phyloP scores from a whole-genome alignment of 164 flowering plant genomes.

The Stephania yunnanensis region DNA sequence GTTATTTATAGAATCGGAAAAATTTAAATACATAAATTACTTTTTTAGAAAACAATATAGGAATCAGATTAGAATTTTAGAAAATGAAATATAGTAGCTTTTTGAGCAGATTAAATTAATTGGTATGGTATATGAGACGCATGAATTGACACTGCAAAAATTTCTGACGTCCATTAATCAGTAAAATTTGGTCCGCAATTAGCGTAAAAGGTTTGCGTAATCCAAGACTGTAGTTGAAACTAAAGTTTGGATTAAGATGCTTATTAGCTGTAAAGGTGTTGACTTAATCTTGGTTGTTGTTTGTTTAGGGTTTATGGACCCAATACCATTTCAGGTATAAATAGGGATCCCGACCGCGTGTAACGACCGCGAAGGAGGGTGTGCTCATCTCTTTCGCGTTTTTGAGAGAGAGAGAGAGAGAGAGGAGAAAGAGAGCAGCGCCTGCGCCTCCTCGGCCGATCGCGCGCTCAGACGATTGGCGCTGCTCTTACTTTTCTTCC shows the following conservation, averaged over 20 bases:
- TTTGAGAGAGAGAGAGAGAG: not conserved
- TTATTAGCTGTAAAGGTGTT: slow-evolving; percentile 1
- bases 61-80: too few relatives aligned
- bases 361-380: not conserved
- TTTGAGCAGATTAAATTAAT: too few relatives aligned
- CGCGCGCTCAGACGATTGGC: slow-evolving; percentile 3
- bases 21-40: too few relatives aligned
- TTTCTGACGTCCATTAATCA: not conserved
- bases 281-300: not conserved
- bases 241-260: not conserved
- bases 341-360: not conserved
- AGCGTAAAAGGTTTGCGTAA: not conserved
- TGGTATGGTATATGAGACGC: not conserved
- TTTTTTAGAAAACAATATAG: too few relatives aligned
- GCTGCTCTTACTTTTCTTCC: not conserved
- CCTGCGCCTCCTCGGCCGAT: slow-evolving; percentile 1
- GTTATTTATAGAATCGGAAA: too few relatives aligned
- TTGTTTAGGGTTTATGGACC: slow-evolving; percentile 3
- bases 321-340: not conserved
- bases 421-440: slow-evolving; percentile 5
- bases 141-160: not conserved
- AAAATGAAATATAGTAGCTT: too few relatives aligned
- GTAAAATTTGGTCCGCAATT: not conserved
- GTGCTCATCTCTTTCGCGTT: not conserved
- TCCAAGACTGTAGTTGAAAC: not conserved